Conservation (phyloP, 305 asterid genomes). For the Fraxinus latifolia region DNA sequence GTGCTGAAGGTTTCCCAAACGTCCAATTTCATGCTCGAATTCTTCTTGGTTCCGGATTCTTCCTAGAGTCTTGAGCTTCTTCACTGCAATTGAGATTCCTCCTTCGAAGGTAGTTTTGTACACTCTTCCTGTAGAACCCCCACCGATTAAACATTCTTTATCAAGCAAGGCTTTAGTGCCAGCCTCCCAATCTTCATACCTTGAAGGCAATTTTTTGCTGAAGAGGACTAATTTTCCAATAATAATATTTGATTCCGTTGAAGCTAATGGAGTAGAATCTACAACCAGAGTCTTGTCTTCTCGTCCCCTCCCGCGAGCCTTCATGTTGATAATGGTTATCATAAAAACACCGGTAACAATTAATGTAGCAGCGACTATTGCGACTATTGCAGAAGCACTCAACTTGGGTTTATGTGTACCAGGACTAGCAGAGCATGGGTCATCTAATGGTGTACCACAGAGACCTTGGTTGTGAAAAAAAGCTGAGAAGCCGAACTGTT, state of each 20-base stretch:
- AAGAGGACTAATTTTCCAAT: slow-evolving; percentile 81
- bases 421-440: slow-evolving; percentile 31
- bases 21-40: slow-evolving; percentile 78
- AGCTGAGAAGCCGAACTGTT: slow-evolving; percentile 53
- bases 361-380: slow-evolving; percentile 44
- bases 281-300: slow-evolving; percentile 47
- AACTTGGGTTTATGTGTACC: slow-evolving; percentile 50
- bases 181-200: slow-evolving; percentile 87
- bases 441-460: slow-evolving; percentile 58
- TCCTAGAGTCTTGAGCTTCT: slow-evolving; percentile 78
- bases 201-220: slow-evolving; percentile 71
- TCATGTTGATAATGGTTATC: slow-evolving; percentile 62
- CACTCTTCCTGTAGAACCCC: slow-evolving; percentile 82
- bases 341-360: slow-evolving; percentile 62
- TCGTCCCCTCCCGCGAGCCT: slow-evolving; percentile 55
- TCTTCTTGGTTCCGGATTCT: slow-evolving; percentile 74
- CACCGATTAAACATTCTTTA: slow-evolving; percentile 72
- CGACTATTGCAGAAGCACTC: slow-evolving; percentile 70
- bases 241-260: slow-evolving; percentile 63
- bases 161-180: slow-evolving; percentile 88
- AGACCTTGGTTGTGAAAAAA: slow-evolving; percentile 66
- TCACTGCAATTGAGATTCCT: slow-evolving; percentile 71
- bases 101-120: slow-evolving; percentile 75
- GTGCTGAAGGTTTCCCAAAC: slow-evolving; percentile 60
- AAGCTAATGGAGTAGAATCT: slow-evolving; percentile 68